Conservation (phyloP, 345 rosid genomes). For the Corchorus capsularis region DNA sequence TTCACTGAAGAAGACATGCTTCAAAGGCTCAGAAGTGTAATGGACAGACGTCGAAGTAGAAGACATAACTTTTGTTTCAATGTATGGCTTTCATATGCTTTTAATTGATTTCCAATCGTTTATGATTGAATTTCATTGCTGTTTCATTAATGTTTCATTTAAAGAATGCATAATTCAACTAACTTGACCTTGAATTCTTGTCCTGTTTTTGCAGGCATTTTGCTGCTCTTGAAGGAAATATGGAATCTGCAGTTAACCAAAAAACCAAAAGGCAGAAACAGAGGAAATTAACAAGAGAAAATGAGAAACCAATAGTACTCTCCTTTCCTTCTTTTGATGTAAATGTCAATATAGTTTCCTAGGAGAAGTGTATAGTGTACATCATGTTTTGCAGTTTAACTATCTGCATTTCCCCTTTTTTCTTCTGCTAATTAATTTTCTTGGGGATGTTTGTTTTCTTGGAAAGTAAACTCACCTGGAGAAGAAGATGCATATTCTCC, state of each 20-base stretch:
- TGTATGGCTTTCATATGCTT: slow-evolving; percentile 11
- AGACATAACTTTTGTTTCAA: slow-evolving; percentile 26
- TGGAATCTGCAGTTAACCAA: neutral
- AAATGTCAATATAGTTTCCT: neutral
- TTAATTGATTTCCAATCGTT: neutral
- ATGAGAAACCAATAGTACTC: neutral
- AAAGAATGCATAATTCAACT: neutral
- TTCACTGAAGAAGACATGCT: slow-evolving; percentile 62
- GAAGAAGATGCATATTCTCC: neutral
- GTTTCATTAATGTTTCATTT: neutral
- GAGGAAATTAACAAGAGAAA: neutral
- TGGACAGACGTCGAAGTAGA: slow-evolving; percentile 33
- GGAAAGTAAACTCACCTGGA: neutral
- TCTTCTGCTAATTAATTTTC: neutral
- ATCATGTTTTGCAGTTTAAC: neutral
- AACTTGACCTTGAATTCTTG: neutral
- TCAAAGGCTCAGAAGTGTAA: slow-evolving; percentile 38
- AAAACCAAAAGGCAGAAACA: neutral
- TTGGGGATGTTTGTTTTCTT: neutral
- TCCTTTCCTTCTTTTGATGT: neutral
- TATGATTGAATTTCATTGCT: neutral
- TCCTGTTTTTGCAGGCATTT: slow-evolving; percentile 18
- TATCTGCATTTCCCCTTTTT: slow-evolving; percentile 3
- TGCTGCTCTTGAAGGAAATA: slow-evolving; percentile 14
- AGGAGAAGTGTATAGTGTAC: neutral